Base-by-base conservation (phyloP, 169 alveolate species). In the Cryptosporidium tyzzeri region DNA sequence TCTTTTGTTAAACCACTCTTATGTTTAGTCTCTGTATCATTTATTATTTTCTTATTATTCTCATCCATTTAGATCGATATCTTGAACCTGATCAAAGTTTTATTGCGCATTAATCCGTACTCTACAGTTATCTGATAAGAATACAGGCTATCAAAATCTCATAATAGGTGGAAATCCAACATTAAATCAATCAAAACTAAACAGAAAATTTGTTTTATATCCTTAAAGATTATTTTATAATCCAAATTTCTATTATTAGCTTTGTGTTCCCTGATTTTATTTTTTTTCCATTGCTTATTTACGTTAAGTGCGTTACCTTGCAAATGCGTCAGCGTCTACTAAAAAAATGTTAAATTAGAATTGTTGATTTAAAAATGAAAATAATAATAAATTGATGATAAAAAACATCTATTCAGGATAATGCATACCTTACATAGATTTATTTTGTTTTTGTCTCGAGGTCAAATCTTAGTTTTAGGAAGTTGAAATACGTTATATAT, bases 291-390 rank as follows among this genome's bases (percentile, higher is more conserved):
- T 50, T 48, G 16, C 29, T 14, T 50, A n/a, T 71, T 3, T 71
- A 51, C 69, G 85, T 48, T 71, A n/a, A 50, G 85, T 71, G 85
- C 85, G 85, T 71, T 71, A 71, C 85, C 55, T 50, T 50, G 69
- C 61, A 50, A 31, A 71, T 31, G 33, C 65, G 85, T 37, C 61
- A 3, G 69, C 21, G 85, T 71, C 85, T 71, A 50, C 59, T 37
- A 16, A 53, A 6, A 16, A 55, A 21, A 7, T 55, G 26, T 55
- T 55, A 23, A 23, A 21, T 2, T 29, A 55, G 18, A 55, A 55
- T 55, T n/a, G 16, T 4, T 1, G 0, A 55, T 23, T n/a, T 55
- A 16, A 23, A 6, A n/a, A 8, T 55, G 35, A 41, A 55, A 55
- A 55, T 8, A 55, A 4, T 6, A 26, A 55, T 55, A 8, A 55